phyloP scores from a whole-genome alignment of 768 basidiomycete genomes.

The Hirschioporus abietinus region DNA sequence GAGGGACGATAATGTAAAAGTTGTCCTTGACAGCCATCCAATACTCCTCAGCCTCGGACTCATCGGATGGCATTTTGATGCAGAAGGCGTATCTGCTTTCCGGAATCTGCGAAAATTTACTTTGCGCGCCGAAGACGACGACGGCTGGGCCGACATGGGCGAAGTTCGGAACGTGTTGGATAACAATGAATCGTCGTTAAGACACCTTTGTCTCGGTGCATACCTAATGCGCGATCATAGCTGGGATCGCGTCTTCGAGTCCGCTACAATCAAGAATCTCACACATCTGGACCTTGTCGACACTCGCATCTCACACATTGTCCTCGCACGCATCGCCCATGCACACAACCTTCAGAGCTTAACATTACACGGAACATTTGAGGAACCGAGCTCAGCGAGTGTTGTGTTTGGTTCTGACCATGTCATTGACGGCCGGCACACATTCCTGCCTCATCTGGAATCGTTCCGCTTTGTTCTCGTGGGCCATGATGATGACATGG shows the following conservation, averaged over 20 bases:
- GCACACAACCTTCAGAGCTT: constrained; percentile 56
- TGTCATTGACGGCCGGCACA: constrained; percentile 50
- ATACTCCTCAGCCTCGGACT: constrained; percentile 52
- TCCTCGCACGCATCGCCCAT: constrained; percentile 57
- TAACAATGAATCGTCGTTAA: constrained; percentile 49
- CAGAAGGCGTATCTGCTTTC: constrained; percentile 62
- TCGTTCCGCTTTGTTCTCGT: constrained; percentile 60
- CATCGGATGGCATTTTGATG: constrained; percentile 73
- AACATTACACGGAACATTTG: constrained; percentile 62
- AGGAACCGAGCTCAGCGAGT: constrained; percentile 49
- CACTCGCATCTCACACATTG: constrained; percentile 59
- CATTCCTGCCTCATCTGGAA: constrained; percentile 57
- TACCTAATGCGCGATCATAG: constrained; percentile 59
- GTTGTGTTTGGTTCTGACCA: constrained; percentile 61
- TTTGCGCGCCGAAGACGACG: constrained; percentile 64
- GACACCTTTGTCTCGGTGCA: constrained; percentile 64
- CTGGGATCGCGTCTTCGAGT: constrained; percentile 63
- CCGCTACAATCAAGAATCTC: constrained; percentile 56
- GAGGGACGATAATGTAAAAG: constrained; percentile 60
- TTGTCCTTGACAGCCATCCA: constrained; percentile 47
- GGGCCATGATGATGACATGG: constrained; percentile 52
- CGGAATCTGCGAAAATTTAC: constrained; percentile 57
- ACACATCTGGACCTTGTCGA: constrained; percentile 69
- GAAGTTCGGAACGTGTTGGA: constrained; percentile 62
- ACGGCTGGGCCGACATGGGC: constrained; percentile 65